phyloP scores from a whole-genome alignment of 306 rosid species.

The Glycine latifolia region DNA sequence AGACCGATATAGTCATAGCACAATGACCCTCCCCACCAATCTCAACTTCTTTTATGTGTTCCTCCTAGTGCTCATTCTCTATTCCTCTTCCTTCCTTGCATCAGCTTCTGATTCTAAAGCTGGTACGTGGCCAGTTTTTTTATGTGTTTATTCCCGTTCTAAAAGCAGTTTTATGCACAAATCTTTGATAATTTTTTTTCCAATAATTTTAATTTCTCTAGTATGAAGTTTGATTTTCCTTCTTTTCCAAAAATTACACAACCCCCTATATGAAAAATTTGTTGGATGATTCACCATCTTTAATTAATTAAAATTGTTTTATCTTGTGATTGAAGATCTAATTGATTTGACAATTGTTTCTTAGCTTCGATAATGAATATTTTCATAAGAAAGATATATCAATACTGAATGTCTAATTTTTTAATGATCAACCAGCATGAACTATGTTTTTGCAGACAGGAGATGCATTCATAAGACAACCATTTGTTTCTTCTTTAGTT shows the following conservation, averaged over 20 bases:
- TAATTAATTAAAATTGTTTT: too few species aligned
- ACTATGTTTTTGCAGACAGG: not conserved
- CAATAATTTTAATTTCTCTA: not conserved
- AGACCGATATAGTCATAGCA: not conserved
- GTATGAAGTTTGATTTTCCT: not conserved
- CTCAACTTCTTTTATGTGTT: constrained; percentile 34
- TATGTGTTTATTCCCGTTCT: not conserved
- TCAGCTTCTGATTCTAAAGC: constrained; percentile 54
- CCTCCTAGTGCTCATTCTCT: constrained; percentile 42
- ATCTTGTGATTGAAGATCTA: not conserved
- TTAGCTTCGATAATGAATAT: not conserved
- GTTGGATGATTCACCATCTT: not conserved
- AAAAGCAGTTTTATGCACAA: not conserved
- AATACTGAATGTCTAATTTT: too few species aligned
- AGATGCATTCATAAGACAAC: not conserved
- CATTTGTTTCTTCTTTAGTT: not conserved
- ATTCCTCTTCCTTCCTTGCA: constrained; percentile 40
- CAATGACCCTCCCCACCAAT: constrained; percentile 3
- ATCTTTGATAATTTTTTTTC: not conserved
- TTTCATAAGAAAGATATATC: not conserved
- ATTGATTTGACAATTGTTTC: not conserved
- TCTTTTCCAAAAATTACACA: not conserved
- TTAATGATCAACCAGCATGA: not conserved
- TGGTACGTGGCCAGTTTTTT: constrained; percentile 46
- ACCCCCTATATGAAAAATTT: not conserved